Evolutionary conservation across 2,329 filamentous ascomycete genomes (phyloP).

Genomic region (Phialemoniopsis sp.): DNA sequence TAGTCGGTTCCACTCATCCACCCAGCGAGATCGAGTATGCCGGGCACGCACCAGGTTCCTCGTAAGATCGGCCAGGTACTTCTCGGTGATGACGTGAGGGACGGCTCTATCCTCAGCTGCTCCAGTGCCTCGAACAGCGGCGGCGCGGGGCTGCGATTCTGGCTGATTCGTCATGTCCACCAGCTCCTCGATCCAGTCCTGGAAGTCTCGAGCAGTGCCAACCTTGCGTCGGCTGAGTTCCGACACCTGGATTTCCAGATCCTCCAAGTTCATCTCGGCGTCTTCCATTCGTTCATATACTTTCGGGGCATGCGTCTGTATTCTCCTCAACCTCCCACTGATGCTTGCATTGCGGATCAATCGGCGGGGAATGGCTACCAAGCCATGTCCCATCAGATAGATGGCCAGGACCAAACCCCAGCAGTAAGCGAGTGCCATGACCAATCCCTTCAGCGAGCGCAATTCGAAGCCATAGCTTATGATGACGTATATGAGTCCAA

Average conservation of each 20-base stretch:
- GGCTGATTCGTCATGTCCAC: conserved; percentile 70
- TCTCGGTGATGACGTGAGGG: conserved; percentile 84
- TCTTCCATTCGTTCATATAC: conserved; percentile 87
- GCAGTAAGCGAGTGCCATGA: conserved; percentile 93
- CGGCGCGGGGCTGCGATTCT: conserved; percentile 49
- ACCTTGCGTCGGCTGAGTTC: conserved; percentile 79
- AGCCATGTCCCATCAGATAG: conserved; percentile 94
- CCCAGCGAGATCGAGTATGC: conserved; percentile 78
- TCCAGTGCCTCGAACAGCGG: conserved; percentile 34
- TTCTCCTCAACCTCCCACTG: conserved; percentile 65
- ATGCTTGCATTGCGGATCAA: conserved; percentile 78
- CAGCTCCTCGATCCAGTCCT: conserved; percentile 95
- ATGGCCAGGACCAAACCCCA: conserved; percentile 91
- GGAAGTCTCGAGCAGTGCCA: conserved; percentile 69
- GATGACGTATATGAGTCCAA: conserved; percentile 80
- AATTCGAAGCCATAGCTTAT: conserved; percentile 71
- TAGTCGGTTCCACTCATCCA: conserved; percentile 80
- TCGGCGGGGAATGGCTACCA: conserved; percentile 83
- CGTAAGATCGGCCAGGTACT: conserved; percentile 88
- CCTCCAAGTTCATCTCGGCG: conserved; percentile 72
- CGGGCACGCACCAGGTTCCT: conserved; percentile 75
- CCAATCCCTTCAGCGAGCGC: conserved; percentile 70
- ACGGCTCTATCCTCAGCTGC: conserved; percentile 43
- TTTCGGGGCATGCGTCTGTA: conserved; percentile 76
- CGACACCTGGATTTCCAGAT: conserved; percentile 74